Percentiles rank a stretch among this genome's conserved stretches.
Evolutionary conservation across 805 yeast species (phyloP).

Genomic region (Candida chauliodis): DNA sequence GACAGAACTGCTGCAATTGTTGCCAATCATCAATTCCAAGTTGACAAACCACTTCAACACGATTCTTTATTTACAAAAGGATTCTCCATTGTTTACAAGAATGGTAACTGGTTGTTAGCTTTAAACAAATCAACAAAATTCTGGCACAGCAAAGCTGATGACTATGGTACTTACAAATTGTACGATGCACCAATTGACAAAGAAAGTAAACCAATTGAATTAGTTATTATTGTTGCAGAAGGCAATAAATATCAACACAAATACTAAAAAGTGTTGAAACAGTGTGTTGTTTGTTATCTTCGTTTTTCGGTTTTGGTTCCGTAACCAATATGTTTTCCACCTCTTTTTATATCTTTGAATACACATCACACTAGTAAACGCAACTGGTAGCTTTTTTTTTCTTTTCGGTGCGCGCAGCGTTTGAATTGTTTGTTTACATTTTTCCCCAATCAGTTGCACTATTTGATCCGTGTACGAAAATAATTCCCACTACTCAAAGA

Average conservation of each 20-base stretch:
- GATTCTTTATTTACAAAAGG: no score
- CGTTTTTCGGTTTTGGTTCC: not conserved
- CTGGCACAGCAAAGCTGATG: not conserved
- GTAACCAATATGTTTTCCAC: no score
- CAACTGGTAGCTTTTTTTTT: no score
- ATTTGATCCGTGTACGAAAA: not conserved
- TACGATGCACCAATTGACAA: slow-evolving; percentile 3
- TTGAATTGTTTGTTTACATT: slow-evolving; percentile 4
- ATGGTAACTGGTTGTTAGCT: slow-evolving; percentile 1
- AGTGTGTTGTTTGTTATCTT: no score
- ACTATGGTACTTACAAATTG: not conserved
- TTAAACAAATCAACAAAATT: slow-evolving; percentile 4
- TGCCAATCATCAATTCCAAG: not conserved
- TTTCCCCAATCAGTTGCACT: slow-evolving; percentile 1
- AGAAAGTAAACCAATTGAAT: slow-evolving; percentile 2
- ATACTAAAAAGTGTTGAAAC: no score
- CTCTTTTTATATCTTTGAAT: no score
- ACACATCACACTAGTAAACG: no score
- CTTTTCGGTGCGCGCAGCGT: no score
- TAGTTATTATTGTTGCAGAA: not conserved
- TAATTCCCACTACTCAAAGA: no score
- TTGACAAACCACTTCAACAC: not conserved
- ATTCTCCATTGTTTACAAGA: slow-evolving; percentile 1
- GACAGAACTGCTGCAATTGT: not conserved
- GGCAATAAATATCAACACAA: no score